Percentiles rank a stretch among this genome's conserved stretches.
These are phyloP conservation scores for Ceratobasidium sp. DNA, from an alignment of 1,284 basidiomycete genomes.

Conservation along the genomic window DNA sequence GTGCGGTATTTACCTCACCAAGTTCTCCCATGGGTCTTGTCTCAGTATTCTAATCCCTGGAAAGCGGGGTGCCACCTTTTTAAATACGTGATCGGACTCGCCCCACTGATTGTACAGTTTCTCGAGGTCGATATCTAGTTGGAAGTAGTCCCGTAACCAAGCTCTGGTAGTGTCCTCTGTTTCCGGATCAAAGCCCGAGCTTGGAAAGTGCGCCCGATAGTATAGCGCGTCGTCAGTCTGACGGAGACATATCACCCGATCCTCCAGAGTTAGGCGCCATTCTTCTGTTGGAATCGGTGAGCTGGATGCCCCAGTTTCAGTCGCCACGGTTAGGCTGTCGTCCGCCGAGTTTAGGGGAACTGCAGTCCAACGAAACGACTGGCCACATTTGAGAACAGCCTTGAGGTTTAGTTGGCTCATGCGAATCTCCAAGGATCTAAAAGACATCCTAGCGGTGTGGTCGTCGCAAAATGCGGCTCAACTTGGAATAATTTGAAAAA, in stretches of 20 bases:
- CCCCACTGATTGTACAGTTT: constrained; percentile 83
- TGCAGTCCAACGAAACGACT: constrained; percentile 82
- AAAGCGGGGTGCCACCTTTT: constrained; percentile 68
- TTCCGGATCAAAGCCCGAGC: constrained; percentile 55
- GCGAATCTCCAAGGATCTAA: constrained; percentile 64
- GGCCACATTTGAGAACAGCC: constrained; percentile 80
- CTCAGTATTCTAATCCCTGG: constrained; percentile 77
- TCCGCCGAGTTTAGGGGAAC: constrained; percentile 56
- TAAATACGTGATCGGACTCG: constrained; percentile 78
- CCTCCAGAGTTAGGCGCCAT: constrained; percentile 77
- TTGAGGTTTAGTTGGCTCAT: constrained; percentile 73
- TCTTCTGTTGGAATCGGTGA: constrained; percentile 60
- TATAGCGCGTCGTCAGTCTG: constrained; percentile 75
- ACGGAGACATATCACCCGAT: constrained; percentile 84
- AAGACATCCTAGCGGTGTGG: constrained; percentile 2
- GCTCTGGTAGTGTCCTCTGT: constrained; percentile 71
- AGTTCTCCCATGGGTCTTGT: constrained; percentile 96
- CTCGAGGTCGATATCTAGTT: constrained; percentile 81
- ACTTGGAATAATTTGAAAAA: background rate
- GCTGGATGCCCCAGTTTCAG: constrained; percentile 32
- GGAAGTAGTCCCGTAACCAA: constrained; percentile 92
- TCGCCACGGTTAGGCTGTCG: constrained; percentile 46
- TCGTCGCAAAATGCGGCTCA: background rate
- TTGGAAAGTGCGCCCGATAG: constrained; percentile 75
- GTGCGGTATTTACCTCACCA: constrained; percentile 77